These are phyloP conservation scores for Geranium incanum DNA, from an alignment of 441 rosid species.

Conservation along the genomic window DNA sequence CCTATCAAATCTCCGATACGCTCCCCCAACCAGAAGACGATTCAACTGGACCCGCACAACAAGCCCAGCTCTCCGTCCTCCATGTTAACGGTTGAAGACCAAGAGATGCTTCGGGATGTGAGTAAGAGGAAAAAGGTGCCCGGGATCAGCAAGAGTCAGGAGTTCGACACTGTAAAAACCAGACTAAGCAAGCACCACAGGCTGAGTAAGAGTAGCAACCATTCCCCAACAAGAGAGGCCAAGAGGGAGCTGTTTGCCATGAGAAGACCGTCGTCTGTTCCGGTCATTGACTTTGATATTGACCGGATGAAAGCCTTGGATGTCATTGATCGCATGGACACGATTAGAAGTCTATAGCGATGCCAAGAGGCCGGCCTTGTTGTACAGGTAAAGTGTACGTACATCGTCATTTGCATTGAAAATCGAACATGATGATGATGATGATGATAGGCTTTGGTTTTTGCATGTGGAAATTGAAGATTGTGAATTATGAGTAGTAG, in stretches of 20 bases:
- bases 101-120: slow-evolving; percentile 32
- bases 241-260: slow-evolving; percentile 25
- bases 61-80: slow-evolving; percentile 14
- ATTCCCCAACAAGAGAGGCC: slow-evolving; percentile 31
- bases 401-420: neutral
- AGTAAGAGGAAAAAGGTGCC: slow-evolving; percentile 26
- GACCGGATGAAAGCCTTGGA: slow-evolving; percentile 49
- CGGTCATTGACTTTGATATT: slow-evolving; percentile 37
- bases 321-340: slow-evolving; percentile 47
- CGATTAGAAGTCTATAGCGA: neutral
- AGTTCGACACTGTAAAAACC: slow-evolving; percentile 29
- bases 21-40: slow-evolving; percentile 15
- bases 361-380: neutral
- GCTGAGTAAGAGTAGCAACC: slow-evolving; percentile 45
- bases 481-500: neutral
- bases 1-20: slow-evolving; percentile 15
- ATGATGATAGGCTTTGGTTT: neutral
- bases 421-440: no score
- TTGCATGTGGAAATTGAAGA: neutral
- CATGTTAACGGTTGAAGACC: slow-evolving; percentile 36
- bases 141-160: slow-evolving; percentile 50
- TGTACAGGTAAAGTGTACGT: neutral
- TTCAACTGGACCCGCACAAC: slow-evolving; percentile 8
- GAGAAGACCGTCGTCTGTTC: slow-evolving; percentile 35
- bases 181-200: slow-evolving; percentile 11